phyloP scores from a whole-genome alignment of 768 basidiomycete species.

The Pleurotus citrinopileatus region DNA sequence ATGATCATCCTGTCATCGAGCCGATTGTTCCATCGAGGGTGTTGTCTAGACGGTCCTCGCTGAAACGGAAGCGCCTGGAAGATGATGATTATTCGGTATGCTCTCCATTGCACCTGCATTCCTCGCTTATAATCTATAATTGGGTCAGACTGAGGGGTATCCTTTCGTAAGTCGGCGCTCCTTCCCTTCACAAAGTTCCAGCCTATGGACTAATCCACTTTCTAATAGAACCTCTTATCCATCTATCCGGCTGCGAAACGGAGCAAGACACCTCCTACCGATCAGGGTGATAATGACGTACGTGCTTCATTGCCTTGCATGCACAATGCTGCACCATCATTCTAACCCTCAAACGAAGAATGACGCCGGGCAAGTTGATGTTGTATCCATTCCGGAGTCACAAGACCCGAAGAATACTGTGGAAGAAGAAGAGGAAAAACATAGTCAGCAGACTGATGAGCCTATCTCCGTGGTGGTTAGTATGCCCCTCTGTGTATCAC shows the following conservation, averaged over 20 bases:
- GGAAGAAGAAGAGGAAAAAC: too few species aligned
- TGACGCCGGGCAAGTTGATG: background rate
- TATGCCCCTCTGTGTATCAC: too few species aligned
- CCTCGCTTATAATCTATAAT: background rate
- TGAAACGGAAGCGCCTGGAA: slow-evolving; percentile 28
- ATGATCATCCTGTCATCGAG: background rate
- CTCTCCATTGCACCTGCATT: slow-evolving; percentile 1
- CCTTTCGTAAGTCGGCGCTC: slow-evolving; percentile 34
- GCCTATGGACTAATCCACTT: background rate
- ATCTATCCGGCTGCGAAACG: slow-evolving; percentile 41
- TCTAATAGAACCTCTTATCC: slow-evolving; percentile 39
- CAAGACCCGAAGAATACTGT: background rate
- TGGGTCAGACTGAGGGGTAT: slow-evolving; percentile 34
- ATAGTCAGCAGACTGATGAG: too few species aligned
- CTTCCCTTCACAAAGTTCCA: slow-evolving; percentile 2
- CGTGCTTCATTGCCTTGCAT: slow-evolving; percentile 11
- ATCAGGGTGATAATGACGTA: slow-evolving; percentile 25
- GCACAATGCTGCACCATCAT: background rate
- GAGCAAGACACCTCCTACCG: slow-evolving; percentile 40
- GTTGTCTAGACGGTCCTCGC: slow-evolving; percentile 10
- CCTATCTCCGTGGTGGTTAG: too few species aligned
- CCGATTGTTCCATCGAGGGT: background rate
- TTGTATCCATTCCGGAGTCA: background rate
- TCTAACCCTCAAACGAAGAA: slow-evolving; percentile 1
- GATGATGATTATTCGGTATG: slow-evolving; percentile 19